A percentile compares a stretch with the other conserved stretches of the same genome.
These are phyloP conservation scores for Aspergillus aculeatinus DNA, from an alignment of 2,329 filamentous ascomycete species.

Conservation along the genomic window DNA sequence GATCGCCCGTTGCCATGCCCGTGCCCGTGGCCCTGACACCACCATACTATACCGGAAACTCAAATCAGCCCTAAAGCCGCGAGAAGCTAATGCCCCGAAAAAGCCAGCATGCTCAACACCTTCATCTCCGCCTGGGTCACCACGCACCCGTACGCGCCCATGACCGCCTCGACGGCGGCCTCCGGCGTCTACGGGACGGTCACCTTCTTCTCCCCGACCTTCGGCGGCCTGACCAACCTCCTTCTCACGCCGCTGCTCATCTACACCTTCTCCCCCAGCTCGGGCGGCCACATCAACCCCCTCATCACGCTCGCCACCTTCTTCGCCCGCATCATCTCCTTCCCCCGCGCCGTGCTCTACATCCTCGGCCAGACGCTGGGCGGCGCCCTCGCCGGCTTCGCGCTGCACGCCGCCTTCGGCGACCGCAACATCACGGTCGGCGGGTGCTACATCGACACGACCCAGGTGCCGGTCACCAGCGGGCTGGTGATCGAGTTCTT, in stretches of 20 bases:
- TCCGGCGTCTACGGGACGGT: slow-evolving; percentile 31
- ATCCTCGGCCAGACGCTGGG: slow-evolving; percentile 49
- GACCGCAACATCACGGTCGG: slow-evolving; percentile 31
- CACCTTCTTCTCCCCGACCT: slow-evolving; percentile 30
- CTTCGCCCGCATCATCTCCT: slow-evolving; percentile 50
- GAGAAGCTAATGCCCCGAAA: background rate
- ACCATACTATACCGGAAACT: too few relatives aligned
- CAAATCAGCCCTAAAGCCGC: background rate
- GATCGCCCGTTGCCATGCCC: too few relatives aligned
- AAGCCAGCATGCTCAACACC: slow-evolving; percentile 28
- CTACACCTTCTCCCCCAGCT: slow-evolving; percentile 50
- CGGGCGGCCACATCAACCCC: slow-evolving; percentile 56
- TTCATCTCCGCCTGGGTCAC: slow-evolving; percentile 27
- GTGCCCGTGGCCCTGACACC: too few relatives aligned
- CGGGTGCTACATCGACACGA: slow-evolving; percentile 41
- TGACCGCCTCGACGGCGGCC: slow-evolving; percentile 16
- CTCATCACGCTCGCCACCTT: slow-evolving; percentile 56
- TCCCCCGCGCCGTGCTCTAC: slow-evolving; percentile 51
- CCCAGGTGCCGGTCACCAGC: slow-evolving; percentile 37
- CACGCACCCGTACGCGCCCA: slow-evolving; percentile 18
- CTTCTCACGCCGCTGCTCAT: slow-evolving; percentile 50
- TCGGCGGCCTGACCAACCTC: slow-evolving; percentile 43
- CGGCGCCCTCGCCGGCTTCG: slow-evolving; percentile 46
- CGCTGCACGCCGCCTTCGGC: slow-evolving; percentile 38
- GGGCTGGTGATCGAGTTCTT: slow-evolving; percentile 52